Base-by-base conservation (phyloP, 495 filamentous ascomycete genomes). In the Letharia lupina region DNA sequence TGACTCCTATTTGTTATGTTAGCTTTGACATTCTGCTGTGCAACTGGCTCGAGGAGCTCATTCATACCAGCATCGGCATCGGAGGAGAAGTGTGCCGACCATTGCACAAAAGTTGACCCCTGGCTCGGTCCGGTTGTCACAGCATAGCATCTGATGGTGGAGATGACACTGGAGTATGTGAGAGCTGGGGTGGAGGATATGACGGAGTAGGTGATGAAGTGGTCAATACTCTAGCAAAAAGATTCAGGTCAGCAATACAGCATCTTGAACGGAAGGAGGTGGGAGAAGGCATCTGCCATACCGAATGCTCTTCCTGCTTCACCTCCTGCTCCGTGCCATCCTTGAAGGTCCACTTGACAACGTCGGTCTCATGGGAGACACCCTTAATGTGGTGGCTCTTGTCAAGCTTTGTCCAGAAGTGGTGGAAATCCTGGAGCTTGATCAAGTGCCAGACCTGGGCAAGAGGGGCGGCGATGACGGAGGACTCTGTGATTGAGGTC, bases 301-400 rank as follows among this genome's bases (percentile, higher is more conserved):
- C 84, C 64, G 83, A 85, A 76, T 88, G 85, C 76, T 87, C 86
- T 73, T 89, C 86, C 74, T 85, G 83, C 83, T 88, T 88, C 66
- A 89, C 81, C 69, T 89, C 86, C 45, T 86, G 71, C 61, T 79
- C 73, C 37, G 80, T 84, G 20, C 85, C 86, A 68, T 89, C 86
- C 64, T 81, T 79, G 76, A 87, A 89, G 10, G 75, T 80, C 86
- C 86, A 89, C 70, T 81, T 77, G 41, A 86, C 79, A 60, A 88
- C 73, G 66, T 87, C 84, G n/a, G 86, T 82, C 70, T 89, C 86
- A 31, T 77, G 71, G 62, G 75, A 83, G 47, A 78, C 73, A 23
- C 83, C 85, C 73, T 85, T 85, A 70, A 85, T 81, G 57, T 72
- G 75, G 66, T 87, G 81, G 70, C 80, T 79, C 65, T 81, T 81